A percentile compares a stretch with the other conserved stretches of the same genome.
These are phyloP conservation scores for Isabelozyma pseudorhagii DNA, from an alignment of 805 yeast species.

Conservation along the genomic window DNA sequence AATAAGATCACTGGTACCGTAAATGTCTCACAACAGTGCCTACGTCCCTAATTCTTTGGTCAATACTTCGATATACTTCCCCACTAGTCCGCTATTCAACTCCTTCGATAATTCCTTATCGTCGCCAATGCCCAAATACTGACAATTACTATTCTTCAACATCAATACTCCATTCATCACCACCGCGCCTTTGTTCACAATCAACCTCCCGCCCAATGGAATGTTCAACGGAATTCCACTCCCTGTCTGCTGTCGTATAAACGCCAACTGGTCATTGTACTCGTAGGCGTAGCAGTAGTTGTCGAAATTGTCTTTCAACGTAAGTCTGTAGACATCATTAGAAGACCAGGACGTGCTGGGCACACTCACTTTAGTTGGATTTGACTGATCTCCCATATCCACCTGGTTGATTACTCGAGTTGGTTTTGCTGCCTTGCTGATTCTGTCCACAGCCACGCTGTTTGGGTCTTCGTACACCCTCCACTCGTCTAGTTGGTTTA, in stretches of 20 bases:
- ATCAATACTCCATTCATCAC: conserved; percentile 47
- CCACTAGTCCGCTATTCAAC: conserved; percentile 33
- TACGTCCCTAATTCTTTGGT: conserved; percentile 15
- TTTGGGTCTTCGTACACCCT: conserved; percentile 52
- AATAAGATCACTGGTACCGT: no score
- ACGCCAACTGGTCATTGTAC: conserved; percentile 44
- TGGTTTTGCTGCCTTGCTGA: conserved; percentile 23
- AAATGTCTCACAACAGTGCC: no score
- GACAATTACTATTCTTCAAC: conserved; percentile 28
- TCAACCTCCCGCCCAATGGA: conserved; percentile 56
- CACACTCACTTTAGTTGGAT: conserved; percentile 1
- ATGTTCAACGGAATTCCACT: conserved; percentile 32
- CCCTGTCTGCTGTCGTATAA: conserved; percentile 32
- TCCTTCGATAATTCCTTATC: conserved; percentile 19
- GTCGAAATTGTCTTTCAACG: conserved; percentile 53
- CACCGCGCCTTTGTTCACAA: conserved; percentile 46
- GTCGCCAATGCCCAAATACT: conserved; percentile 28
- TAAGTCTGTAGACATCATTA: conserved; percentile 45
- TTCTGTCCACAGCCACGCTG: conserved; percentile 57
- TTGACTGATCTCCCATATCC: conserved; percentile 39
- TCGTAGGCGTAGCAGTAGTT: conserved; percentile 58
- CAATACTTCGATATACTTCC: conserved; percentile 36
- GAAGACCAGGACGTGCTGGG: conserved; percentile 2
- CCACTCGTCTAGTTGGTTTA: conserved; percentile 56
- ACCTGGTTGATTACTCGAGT: conserved; percentile 46